phyloP scores from a whole-genome alignment of 805 yeast species.

The Lachancea sp. region DNA sequence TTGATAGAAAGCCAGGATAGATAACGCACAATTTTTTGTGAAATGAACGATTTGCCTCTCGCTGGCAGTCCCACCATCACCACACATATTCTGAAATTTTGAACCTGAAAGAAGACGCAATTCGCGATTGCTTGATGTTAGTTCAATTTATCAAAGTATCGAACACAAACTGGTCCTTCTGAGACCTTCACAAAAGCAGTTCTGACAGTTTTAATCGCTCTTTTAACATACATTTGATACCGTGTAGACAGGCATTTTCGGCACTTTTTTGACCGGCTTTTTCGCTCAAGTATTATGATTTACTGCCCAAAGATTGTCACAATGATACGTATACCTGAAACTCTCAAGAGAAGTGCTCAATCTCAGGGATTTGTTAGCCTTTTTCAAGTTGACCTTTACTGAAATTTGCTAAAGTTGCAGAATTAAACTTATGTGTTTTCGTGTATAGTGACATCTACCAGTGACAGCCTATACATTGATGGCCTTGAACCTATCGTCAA shows the following conservation, averaged over 20 bases:
- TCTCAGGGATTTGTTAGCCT: neutral
- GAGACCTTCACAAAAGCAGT: too few relatives aligned
- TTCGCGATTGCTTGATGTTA: slow-evolving; percentile 2
- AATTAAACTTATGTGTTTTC: neutral
- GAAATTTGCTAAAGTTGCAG: neutral
- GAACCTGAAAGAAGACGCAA: slow-evolving; percentile 35
- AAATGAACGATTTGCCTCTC: slow-evolving; percentile 81
- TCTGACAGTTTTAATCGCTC: too few relatives aligned
- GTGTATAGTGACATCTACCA: neutral
- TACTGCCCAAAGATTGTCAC: too few relatives aligned
- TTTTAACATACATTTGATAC: slow-evolving; percentile 36
- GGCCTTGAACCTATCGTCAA: slow-evolving; percentile 61
- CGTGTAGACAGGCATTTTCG: slow-evolving; percentile 33
- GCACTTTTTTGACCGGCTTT: neutral
- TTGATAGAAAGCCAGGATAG: slow-evolving; percentile 86
- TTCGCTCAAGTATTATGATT: neutral
- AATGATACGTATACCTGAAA: too few relatives aligned
- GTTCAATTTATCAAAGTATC: neutral
- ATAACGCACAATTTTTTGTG: slow-evolving; percentile 89
- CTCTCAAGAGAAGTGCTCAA: neutral
- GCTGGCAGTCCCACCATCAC: slow-evolving; percentile 67
- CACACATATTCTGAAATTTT: slow-evolving; percentile 73
- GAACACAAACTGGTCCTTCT: too few relatives aligned
- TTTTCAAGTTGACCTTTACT: neutral
- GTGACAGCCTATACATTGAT: neutral